Evolutionary conservation across 116 monocot genomes (phyloP).

Genomic region (Papilionanthe hybrid): DNA sequence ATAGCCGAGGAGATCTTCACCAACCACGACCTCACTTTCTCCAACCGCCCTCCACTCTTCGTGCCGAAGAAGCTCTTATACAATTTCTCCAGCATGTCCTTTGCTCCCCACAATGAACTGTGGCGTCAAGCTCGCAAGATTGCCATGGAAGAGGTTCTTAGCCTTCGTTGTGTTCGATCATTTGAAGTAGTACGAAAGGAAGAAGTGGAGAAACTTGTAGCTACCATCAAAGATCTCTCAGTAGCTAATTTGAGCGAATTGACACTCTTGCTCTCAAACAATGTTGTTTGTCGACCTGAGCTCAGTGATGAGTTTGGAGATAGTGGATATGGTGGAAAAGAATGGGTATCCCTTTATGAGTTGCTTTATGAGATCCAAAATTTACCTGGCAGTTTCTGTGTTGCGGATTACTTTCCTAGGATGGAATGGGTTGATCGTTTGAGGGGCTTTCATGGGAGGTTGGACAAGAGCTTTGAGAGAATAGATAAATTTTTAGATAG

Average conservation of each 20-base stretch:
- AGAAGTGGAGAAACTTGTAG: too few species aligned
- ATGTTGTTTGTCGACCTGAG: too few species aligned
- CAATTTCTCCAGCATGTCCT: background rate
- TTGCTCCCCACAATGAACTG: slow-evolving; percentile 10
- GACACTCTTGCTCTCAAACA: too few species aligned
- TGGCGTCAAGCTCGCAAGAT: slow-evolving; percentile 11
- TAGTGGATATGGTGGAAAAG: background rate
- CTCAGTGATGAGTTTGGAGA: too few species aligned
- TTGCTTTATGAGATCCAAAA: too few species aligned
- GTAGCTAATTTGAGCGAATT: too few species aligned
- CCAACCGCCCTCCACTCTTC: background rate
- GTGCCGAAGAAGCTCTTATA: slow-evolving; percentile 9
- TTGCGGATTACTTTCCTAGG: slow-evolving; percentile 13
- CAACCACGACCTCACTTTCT: background rate
- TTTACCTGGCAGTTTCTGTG: too few species aligned
- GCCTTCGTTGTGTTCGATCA: too few species aligned
- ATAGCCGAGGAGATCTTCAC: slow-evolving; percentile 3
- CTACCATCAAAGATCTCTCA: too few species aligned
- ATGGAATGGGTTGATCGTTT: slow-evolving; percentile 10
- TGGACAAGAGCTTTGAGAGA: slow-evolving; percentile 19
- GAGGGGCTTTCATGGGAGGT: slow-evolving; percentile 5
- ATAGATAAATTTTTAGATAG: slow-evolving; percentile 3
- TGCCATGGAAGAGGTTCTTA: background rate
- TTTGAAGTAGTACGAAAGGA: too few species aligned
- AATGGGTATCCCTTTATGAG: background rate